These are phyloP conservation scores for Pseudocercospora musae DNA, from an alignment of 2,329 filamentous ascomycete genomes.

Conservation along the genomic window DNA sequence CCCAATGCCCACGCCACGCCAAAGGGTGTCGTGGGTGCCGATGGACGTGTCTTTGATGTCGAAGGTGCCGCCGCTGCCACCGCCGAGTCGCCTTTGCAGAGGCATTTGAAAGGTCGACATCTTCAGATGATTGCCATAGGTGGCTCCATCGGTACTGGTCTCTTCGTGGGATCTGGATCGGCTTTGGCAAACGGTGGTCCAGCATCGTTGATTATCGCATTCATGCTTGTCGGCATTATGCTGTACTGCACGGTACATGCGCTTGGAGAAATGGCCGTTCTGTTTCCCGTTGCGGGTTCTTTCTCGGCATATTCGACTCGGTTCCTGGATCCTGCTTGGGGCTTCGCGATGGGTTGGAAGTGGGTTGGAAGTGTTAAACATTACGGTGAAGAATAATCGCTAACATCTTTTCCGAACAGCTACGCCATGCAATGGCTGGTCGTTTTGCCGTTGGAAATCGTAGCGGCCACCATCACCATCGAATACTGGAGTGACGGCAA, in stretches of 20 bases:
- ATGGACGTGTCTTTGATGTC: slow-evolving; percentile 59
- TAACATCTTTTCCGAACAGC: no score
- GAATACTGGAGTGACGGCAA: slow-evolving; percentile 31
- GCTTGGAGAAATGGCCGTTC: slow-evolving; percentile 36
- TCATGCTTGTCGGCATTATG: slow-evolving; percentile 34
- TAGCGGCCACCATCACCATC: slow-evolving; percentile 34
- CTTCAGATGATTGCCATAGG: slow-evolving; percentile 93
- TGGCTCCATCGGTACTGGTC: slow-evolving; percentile 33
- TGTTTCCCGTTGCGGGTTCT: slow-evolving; percentile 37
- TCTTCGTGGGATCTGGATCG: slow-evolving; percentile 36
- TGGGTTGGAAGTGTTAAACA: no score
- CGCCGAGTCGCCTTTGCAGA: slow-evolving; percentile 69
- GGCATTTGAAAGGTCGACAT: slow-evolving; percentile 75
- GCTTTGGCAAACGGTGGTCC: slow-evolving; percentile 35
- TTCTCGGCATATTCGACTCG: slow-evolving; percentile 36
- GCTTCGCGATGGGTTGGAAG: slow-evolving; percentile 38
- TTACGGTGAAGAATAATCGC: no score
- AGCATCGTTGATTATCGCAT: slow-evolving; percentile 35
- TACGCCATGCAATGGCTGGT: slow-evolving; percentile 37
- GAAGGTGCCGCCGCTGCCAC: slow-evolving; percentile 61
- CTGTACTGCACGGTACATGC: slow-evolving; percentile 35
- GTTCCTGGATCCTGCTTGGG: slow-evolving; percentile 37
- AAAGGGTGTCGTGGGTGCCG: slow-evolving; percentile 45
- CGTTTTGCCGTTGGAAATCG: slow-evolving; percentile 34
- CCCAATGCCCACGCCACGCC: slow-evolving; percentile 53